Percentiles rank a stretch among this genome's conserved stretches.
Evolutionary conservation across 1,284 basidiomycete species (phyloP).

Genomic region (Leccinum subrobustum): DNA sequence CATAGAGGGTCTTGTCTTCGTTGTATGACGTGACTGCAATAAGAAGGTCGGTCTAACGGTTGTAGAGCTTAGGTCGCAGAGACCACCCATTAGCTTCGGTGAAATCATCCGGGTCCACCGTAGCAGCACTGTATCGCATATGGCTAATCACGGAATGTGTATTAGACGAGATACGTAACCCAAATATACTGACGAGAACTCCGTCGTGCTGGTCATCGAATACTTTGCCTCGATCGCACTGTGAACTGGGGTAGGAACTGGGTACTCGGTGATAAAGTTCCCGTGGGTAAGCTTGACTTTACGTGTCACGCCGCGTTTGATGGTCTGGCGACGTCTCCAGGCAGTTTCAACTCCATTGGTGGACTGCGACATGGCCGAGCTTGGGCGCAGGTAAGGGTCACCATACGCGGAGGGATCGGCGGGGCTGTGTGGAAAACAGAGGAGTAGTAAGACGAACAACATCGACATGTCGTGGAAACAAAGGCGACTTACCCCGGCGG

Average conservation of each 20-base stretch:
- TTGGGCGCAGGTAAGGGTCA: slow-evolving; percentile 65
- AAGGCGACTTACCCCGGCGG: slow-evolving; percentile 58
- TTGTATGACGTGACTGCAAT: slow-evolving; percentile 92
- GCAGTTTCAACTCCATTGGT: slow-evolving; percentile 67
- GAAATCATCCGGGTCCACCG: slow-evolving; percentile 95
- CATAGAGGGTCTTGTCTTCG: slow-evolving; percentile 92
- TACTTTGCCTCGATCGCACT: slow-evolving; percentile 87
- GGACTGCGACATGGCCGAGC: slow-evolving; percentile 60
- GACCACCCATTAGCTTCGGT: slow-evolving; percentile 78
- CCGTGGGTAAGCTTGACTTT: slow-evolving; percentile 91
- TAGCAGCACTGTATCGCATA: slow-evolving; percentile 92
- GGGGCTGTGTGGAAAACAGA: slow-evolving; percentile 34
- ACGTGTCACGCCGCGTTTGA: slow-evolving; percentile 90
- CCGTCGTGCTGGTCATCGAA: slow-evolving; percentile 66
- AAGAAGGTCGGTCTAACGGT: slow-evolving; percentile 88
- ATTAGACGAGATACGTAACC: slow-evolving; percentile 2
- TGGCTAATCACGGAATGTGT: slow-evolving; percentile 47
- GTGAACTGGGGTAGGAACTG: slow-evolving; percentile 85
- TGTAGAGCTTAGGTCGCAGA: slow-evolving; percentile 82
- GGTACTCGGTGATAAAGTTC: slow-evolving; percentile 88
- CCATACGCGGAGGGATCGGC: slow-evolving; percentile 62
- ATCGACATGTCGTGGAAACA: not conserved
- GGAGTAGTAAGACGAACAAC: not conserved
- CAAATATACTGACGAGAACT: slow-evolving; percentile 73
- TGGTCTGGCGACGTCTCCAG: slow-evolving; percentile 87